A percentile compares a stretch with the other conserved stretches of the same genome.
Evolutionary conservation across 176 grass and related monocot genomes (phyloP).

Genomic region (bread wheat (Triticum aestivum)): DNA sequence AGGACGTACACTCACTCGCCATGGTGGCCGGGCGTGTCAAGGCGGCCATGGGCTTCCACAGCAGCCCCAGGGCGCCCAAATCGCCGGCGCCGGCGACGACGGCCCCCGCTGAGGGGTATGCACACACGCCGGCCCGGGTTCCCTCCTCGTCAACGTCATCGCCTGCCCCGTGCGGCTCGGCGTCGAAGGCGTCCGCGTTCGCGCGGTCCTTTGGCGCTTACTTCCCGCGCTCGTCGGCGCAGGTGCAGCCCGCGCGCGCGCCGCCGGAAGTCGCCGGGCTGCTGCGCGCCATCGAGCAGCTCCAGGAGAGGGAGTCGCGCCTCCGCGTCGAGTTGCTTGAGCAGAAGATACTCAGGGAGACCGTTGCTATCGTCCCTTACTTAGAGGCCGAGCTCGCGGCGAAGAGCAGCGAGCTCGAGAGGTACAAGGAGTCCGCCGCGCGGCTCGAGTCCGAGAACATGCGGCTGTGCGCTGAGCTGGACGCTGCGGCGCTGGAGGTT

Average conservation of each 20-base stretch:
- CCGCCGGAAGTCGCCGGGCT: conserved; percentile 79
- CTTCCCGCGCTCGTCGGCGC: conserved; percentile 76
- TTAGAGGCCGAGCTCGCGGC: conserved; percentile 80
- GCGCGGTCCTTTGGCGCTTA: conserved; percentile 76
- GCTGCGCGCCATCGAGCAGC: conserved; percentile 74
- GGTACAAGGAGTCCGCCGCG: conserved; percentile 43
- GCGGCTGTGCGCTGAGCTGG: conserved; percentile 60
- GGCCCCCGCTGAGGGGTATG: background rate
- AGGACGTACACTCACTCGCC: background rate
- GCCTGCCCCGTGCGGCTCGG: conserved; percentile 19
- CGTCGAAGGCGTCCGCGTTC: conserved; percentile 48
- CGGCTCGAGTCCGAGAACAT: conserved; percentile 73
- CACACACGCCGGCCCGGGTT: conserved; percentile 28
- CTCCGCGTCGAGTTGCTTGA: conserved; percentile 86
- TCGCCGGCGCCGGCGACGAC: conserved; percentile 1
- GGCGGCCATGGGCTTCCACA: conserved; percentile 90
- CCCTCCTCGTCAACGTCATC: conserved; percentile 19
- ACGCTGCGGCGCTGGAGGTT: conserved; percentile 45
- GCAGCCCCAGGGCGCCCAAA: conserved; percentile 49
- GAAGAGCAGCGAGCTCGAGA: conserved; percentile 53
- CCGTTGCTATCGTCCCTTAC: conserved; percentile 82
- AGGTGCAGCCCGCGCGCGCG: conserved; percentile 63
- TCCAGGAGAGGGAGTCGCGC: conserved; percentile 92
- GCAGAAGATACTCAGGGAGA: conserved; percentile 93
- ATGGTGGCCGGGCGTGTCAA: conserved; percentile 97